Conservation (phyloP, 805 yeast species). For the Kurtzmaniella fragi region DNA sequence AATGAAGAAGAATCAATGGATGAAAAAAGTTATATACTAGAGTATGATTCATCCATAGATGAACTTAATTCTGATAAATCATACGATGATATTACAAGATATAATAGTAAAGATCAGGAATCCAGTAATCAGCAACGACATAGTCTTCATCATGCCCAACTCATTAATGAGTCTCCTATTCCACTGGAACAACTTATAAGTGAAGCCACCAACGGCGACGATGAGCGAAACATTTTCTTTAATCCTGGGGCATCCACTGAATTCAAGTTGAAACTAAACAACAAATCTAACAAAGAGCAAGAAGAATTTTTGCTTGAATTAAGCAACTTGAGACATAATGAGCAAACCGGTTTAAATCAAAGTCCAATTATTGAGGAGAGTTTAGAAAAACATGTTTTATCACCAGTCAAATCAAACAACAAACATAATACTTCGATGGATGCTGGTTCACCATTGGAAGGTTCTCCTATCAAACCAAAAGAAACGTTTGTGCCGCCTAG, state of each 20-base stretch:
- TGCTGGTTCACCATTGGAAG: too few relatives aligned
- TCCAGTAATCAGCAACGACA: too few relatives aligned
- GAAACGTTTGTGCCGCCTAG: constrained; percentile 11
- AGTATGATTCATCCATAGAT: constrained; percentile 11
- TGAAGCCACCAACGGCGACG: too few relatives aligned
- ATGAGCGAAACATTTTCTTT: too few relatives aligned
- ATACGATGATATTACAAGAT: constrained; percentile 20
- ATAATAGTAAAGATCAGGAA: constrained; percentile 9
- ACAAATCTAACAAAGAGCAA: constrained; percentile 5
- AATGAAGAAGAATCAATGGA: not conserved
- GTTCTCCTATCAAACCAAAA: too few relatives aligned
- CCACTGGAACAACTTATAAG: too few relatives aligned
- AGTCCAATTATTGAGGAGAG: not conserved
- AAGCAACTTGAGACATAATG: constrained; percentile 3
- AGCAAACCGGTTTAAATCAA: not conserved
- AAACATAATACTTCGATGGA: constrained; percentile 1
- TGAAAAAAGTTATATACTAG: constrained; percentile 10
- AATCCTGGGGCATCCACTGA: too few relatives aligned
- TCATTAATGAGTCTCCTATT: too few relatives aligned
- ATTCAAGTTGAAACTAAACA: too few relatives aligned
- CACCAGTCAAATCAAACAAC: constrained; percentile 1
- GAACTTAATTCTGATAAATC: constrained; percentile 13
- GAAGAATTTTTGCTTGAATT: constrained; percentile 5
- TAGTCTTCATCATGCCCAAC: too few relatives aligned
- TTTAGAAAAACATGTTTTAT: not conserved